Conservation (phyloP, 1,139 yeast genomes). For the Candida sanyaensis region DNA sequence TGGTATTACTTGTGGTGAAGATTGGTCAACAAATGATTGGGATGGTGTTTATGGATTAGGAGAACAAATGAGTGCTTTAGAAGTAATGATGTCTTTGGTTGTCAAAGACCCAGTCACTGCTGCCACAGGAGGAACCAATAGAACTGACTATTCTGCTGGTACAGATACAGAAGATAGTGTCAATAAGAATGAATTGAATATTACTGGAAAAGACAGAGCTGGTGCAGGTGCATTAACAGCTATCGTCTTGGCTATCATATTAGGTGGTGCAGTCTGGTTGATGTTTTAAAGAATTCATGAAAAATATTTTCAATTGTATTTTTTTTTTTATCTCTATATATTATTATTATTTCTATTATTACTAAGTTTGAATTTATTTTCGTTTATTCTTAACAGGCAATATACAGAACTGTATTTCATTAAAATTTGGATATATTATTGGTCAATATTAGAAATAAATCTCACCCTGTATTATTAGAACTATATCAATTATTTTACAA, state of each 20-base stretch:
- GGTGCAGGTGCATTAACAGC: constrained; percentile 53
- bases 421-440: too few relatives aligned
- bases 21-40: constrained; percentile 60
- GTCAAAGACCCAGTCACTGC: constrained; percentile 37
- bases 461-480: too few relatives aligned
- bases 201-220: constrained; percentile 43
- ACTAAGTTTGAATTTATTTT: too few relatives aligned
- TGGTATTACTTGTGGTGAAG: constrained; percentile 75
- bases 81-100: constrained; percentile 49
- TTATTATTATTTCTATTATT: too few relatives aligned
- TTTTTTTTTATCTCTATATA: too few relatives aligned
- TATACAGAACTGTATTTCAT: too few relatives aligned
- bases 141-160: constrained; percentile 52
- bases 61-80: constrained; percentile 77
- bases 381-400: too few relatives aligned
- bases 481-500: too few relatives aligned
- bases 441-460: too few relatives aligned
- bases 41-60: constrained; percentile 75
- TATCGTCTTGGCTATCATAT: constrained; percentile 34
- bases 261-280: constrained; percentile 51
- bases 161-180: constrained; percentile 25
- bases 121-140: constrained; percentile 47
- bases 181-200: constrained; percentile 31
- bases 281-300: constrained; percentile 25
- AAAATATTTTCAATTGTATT: background rate